Base-by-base conservation (phyloP, 2,329 filamentous ascomycete genomes). In the Chalara sp. region DNA sequence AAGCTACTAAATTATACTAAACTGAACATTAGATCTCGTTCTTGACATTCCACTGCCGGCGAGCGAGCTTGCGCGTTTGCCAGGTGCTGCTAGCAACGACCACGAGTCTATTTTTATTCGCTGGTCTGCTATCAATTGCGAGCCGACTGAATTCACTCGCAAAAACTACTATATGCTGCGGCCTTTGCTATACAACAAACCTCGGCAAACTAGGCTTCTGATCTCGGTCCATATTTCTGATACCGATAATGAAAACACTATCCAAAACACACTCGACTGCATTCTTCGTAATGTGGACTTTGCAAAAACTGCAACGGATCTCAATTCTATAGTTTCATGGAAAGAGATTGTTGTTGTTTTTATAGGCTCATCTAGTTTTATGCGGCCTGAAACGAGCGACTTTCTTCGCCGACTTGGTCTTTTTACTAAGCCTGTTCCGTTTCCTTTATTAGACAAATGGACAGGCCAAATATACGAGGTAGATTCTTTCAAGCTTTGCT, bases 331-430 rank as follows among this genome's bases (percentile, higher is more conserved):
- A 21, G 13, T 43, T 21, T 43, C 41, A 43, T 43, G 41, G 41
- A 43, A 43, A 43, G 41, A 43, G 12, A 43, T 43, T 43, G 41
- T 43, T 43, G 28, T 43, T 43, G 41, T 43, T 43, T 43, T 43
- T 21, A 29, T 43, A 29, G 41, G 41, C 41, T 43, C 41, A 43
- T 43, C 41, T 43, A 21, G 41, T 43, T 2, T 21, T 43, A 43
- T 43, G 41, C 41, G 41, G 41, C 41, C 41, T 43, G 41, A 43
- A 21, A 43, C 41, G 41, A 43, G 41, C 4, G 28, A 43, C 11
- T 43, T 43, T 21, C 41, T 43, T 43, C 41, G 41, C 29, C 41
- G 41, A 43, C 41, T 43, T 43, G 28, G 28, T 43, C 41, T 43
- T 43, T 43, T 43, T 21, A 43, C 41, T 21, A 43, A 43, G 13